These are phyloP conservation scores for Endogone sp. DNA, from an alignment of 192 early-diverging fungal genomes.

Conservation along the genomic window DNA sequence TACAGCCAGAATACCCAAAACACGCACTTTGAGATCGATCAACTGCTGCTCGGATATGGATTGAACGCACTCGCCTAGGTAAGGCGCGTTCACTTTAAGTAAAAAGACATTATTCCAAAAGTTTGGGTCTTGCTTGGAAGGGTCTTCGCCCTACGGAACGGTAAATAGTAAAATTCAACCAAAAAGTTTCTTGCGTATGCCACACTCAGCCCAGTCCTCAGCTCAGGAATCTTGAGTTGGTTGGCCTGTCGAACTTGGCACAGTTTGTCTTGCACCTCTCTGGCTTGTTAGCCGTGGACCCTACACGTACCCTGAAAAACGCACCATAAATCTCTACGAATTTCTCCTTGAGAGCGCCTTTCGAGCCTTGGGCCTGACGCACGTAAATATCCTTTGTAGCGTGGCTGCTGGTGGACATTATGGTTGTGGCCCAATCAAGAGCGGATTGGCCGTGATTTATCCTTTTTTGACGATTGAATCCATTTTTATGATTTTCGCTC, in stretches of 20 bases:
- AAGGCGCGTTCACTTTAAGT: conserved; percentile 38
- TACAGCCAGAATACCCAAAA: no score
- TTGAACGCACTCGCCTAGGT: conserved; percentile 27
- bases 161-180: not conserved
- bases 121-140: conserved; percentile 32
- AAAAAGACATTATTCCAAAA: conserved; percentile 46
- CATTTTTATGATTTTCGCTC: no score
- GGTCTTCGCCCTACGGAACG: conserved; percentile 41
- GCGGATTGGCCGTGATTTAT: no score
- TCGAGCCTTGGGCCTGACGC: conserved; percentile 13
- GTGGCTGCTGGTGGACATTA: no score
- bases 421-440: no score
- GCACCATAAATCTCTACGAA: conserved; percentile 39
- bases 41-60: conserved; percentile 42
- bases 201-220: no score
- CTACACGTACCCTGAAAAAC: conserved; percentile 2
- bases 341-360: conserved; percentile 38
- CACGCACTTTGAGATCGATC: conserved; percentile 16
- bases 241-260: no score
- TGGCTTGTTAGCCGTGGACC: not conserved
- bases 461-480: no score
- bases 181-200: not conserved
- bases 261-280: not conserved
- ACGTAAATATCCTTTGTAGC: no score
- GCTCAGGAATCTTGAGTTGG: no score